A percentile compares a stretch with the other conserved stretches of the same genome.
Conservation (phyloP, 306 rosid genomes). For the Pyrus pyrifolia region DNA sequence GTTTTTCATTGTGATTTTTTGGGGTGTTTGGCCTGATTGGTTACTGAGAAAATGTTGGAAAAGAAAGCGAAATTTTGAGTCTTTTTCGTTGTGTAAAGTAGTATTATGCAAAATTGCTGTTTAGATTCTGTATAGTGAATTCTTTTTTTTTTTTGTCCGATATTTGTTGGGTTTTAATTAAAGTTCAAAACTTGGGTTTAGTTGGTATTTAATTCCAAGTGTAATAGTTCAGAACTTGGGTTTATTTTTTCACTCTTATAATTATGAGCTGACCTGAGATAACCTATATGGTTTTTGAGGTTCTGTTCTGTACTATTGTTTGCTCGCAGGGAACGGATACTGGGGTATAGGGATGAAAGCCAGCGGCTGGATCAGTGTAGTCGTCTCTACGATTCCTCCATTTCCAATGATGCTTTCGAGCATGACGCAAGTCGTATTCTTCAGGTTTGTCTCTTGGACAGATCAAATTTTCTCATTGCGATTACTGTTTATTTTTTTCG, state of each 20-base stretch:
- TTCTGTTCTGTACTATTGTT: slow-evolving; percentile 14
- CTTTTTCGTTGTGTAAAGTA: not conserved
- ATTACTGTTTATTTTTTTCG: not conserved
- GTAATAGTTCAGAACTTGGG: not conserved
- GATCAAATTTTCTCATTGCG: not conserved
- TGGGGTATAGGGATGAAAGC: slow-evolving; percentile 84
- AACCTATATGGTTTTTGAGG: slow-evolving; percentile 14
- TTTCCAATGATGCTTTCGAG: slow-evolving; percentile 76
- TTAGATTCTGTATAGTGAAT: not conserved
- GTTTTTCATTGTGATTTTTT: not conserved
- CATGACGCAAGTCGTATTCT: slow-evolving; percentile 80
- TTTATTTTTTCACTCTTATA: not conserved
- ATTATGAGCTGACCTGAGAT: not conserved
- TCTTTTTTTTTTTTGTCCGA: not conserved
- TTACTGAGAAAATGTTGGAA: not conserved
- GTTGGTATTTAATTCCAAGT: not conserved
- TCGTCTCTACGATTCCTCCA: slow-evolving; percentile 88
- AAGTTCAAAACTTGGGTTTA: not conserved
- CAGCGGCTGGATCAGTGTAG: slow-evolving; percentile 88
- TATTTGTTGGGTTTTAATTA: not conserved
- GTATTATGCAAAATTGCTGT: not conserved
- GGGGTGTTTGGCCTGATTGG: not conserved
- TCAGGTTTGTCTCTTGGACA: slow-evolving; percentile 48
- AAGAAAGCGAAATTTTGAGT: not conserved
- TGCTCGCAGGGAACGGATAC: slow-evolving; percentile 53